Base-by-base conservation (phyloP, 2,329 filamentous ascomycete genomes). In the Incumbomyces lentus region DNA sequence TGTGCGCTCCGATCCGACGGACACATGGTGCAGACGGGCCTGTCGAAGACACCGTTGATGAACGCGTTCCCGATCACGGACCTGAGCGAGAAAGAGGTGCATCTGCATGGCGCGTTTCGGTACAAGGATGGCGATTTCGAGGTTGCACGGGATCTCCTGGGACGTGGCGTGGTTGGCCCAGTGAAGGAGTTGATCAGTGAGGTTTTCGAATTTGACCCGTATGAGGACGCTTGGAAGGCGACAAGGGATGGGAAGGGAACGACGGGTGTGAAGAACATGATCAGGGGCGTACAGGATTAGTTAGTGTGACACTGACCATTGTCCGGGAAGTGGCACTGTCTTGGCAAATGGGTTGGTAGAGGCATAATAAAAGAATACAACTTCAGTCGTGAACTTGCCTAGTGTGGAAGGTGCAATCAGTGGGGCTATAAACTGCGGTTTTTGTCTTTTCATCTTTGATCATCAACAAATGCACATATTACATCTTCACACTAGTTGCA, bases 121-220 rank as follows among this genome's bases (percentile, higher is more conserved):
- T 60, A 64, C 55, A 55, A 60, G 48, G 37, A 63, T 46, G 60
- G 58, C 31, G 55, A 64, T 53, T 59, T 58, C 58, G 44, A 63
- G 57, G 36, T 61, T 42, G 69, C 66, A 0, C 62, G 72, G 50
- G 60, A 61, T 46, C 55, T 72, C 36, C 58, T 64, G 1, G 51
- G 57, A 6, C 52, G 52, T 6, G 52, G 58, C 12, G 53, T 53
- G 36, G 54, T 66, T 43, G 33, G 41, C n/a, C 52, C 56, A 16
- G 42, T 66, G 19, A 60, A 57, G 45, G 50, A 54, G 0, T 52
- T 66, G 14, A 62, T 66, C 3, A 64, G 59, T 1, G 59, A 59
- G 35, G 47, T 61, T 10, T 58, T 61, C 33, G 55, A 57, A 0
- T 63, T 65, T 47, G 59, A 66, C 38, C 51, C 59, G n/a, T 58